Conservation (phyloP, 228 moss, liverwort and hornwort species). For the Sphagnum magellanicum region DNA sequence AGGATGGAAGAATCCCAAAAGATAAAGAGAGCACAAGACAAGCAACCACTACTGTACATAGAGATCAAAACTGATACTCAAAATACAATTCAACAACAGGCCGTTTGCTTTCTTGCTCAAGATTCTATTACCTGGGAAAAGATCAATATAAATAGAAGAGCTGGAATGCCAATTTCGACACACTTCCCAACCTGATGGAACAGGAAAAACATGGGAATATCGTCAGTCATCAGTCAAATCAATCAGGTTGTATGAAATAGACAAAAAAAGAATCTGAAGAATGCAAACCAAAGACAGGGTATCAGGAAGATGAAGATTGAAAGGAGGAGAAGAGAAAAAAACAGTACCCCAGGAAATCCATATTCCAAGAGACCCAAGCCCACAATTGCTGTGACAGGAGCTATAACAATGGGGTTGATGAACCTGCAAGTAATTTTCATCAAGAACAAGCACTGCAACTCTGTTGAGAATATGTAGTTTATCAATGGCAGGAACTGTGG, state of each 20-base stretch:
- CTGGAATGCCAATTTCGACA: slow-evolving; percentile 85
- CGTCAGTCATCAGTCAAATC: no score
- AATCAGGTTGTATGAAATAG: no score
- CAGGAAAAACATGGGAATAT: no score
- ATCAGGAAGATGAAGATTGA: no score
- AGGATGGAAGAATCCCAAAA: no score
- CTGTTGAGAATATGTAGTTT: no score
- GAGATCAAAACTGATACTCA: neutral
- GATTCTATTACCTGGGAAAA: slow-evolving; percentile 49
- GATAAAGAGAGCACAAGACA: neutral
- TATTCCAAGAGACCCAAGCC: slow-evolving; percentile 43
- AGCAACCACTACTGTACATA: neutral
- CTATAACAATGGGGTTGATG: slow-evolving; percentile 49
- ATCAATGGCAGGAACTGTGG: no score
- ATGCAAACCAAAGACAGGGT: no score
- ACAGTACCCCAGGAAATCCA: slow-evolving; percentile 42
- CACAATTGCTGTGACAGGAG: slow-evolving; percentile 38
- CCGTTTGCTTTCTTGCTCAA: no score
- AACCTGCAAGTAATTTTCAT: slow-evolving; percentile 17
- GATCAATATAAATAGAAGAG: slow-evolving; percentile 53
- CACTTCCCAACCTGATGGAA: slow-evolving; percentile 73
- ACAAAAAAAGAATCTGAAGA: no score
- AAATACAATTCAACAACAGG: neutral
- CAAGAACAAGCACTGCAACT: no score
- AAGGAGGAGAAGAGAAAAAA: no score